Evolutionary conservation across 2,329 filamentous ascomycete genomes (phyloP), one percentile per base, ranked within the genome.

Genomic region (Triangularia verruculosa): DNA sequence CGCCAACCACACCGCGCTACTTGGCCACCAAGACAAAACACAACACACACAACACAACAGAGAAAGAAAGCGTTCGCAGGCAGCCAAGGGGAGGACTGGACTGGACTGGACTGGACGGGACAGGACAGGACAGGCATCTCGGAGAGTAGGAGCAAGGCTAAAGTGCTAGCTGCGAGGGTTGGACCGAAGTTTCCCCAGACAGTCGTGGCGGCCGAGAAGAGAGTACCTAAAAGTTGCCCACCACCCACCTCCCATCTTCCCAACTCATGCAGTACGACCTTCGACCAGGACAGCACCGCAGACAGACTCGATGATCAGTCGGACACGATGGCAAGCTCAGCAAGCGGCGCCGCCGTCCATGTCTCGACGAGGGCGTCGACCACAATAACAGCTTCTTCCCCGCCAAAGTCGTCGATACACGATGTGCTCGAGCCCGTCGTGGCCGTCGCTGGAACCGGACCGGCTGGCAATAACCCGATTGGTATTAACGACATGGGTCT

Each of bases 311-410:
- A 70, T 70, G 69, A 66, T 69, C 62, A 64, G 39, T 39, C 25
- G 66, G 58, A 62, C 34, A 68, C 47, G 53, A 70, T 69, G 69
- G 64, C 68, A 56, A 61, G 63, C 32, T 68, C 66, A 68, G 61
- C 61, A 67, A 64, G 57, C 27, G 64, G 66, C 62, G 65, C 53
- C 57, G 64, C 66, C 64, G 64, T 69, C 43, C 56, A 64, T 52
- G 63, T 68, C 7, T 62, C 68, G 57, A 67, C 67, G 25, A 64
- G 61, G 61, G 54, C 67, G 17, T 57, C 66, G 17, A 52, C 63
- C 22, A 52, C 61, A 17, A 59, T 60, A 57, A 58, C 57, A 54
- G 57, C 61, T 22, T 47, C 39, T 17, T 47, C 39, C 39, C n/a
- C 39, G n/a, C 39, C 39, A 47, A 47, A 47, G 20, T 47, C 39